Evolutionary conservation across 2,329 filamentous ascomycete species (phyloP).

Genomic region (Sclerotinia borealis): DNA sequence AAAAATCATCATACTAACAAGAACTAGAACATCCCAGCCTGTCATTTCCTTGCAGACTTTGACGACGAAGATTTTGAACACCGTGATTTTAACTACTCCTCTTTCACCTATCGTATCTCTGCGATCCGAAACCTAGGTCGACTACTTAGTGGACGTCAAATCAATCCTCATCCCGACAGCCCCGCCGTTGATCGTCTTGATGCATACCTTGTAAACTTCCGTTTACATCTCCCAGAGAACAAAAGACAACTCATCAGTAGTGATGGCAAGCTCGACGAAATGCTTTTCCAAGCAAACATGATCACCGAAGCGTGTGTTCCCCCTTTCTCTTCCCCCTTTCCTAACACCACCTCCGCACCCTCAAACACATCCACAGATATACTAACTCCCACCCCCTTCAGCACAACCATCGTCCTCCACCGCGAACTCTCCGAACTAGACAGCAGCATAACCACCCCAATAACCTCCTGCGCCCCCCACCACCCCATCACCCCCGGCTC

Average conservation of each 20-base stretch:
- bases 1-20: conserved; percentile 20
- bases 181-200: conserved; percentile 50
- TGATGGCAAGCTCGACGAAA: conserved; percentile 72
- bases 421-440: conserved; percentile 73
- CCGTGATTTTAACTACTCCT: conserved; percentile 68
- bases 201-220: conserved; percentile 63
- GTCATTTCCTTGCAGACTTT: conserved; percentile 65
- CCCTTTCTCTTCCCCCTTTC: background rate
- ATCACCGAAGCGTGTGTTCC: conserved; percentile 47
- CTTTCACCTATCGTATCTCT: conserved; percentile 78
- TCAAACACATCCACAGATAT: background rate
- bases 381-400: conserved; percentile 22
- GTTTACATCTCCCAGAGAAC: conserved; percentile 65
- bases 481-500: conserved; percentile 23
- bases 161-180: conserved; percentile 41
- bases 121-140: conserved; percentile 72
- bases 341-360: background rate
- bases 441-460: conserved; percentile 46
- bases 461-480: conserved; percentile 62
- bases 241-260: conserved; percentile 66
- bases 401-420: conserved; percentile 67
- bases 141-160: conserved; percentile 56
- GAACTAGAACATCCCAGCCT: conserved; percentile 49
- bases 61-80: conserved; percentile 63
- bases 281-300: conserved; percentile 89